phyloP scores from a whole-genome alignment of 306 rosid genomes.

The Lablab purpureus region DNA sequence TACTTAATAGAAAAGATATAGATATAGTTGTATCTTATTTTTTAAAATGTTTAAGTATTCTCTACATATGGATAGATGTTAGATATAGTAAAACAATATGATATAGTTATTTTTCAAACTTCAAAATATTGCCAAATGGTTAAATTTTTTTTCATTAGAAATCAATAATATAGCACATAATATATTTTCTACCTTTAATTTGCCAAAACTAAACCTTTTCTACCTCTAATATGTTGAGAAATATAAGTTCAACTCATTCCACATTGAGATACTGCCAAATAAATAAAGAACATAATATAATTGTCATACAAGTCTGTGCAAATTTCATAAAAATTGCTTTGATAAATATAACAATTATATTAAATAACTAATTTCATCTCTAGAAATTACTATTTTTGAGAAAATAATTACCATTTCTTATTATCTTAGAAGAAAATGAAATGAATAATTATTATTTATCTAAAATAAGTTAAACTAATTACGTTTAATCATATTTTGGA shows the following conservation, averaged over 20 bases:
- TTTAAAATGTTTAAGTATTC: not conserved
- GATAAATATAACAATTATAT: not conserved
- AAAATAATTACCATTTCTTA: not conserved
- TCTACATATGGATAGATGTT: not conserved
- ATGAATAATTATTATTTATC: not conserved
- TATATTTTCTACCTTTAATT: not conserved
- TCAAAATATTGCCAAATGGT: not conserved
- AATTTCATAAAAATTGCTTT: not conserved
- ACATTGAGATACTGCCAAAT: not conserved
- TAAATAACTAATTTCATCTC: not conserved
- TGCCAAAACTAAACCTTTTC: not conserved
- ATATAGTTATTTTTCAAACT: not conserved
- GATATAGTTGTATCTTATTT: not conserved
- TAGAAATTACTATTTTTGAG: not conserved
- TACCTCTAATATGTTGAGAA: not conserved
- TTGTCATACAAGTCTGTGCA: not conserved
- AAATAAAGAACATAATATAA: slow-evolving; percentile 1
- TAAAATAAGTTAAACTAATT: not conserved
- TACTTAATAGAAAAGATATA: not conserved
- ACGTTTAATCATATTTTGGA: not conserved
- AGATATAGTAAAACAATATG: not conserved
- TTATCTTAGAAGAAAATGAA: not conserved
- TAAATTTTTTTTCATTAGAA: not conserved
- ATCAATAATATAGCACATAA: not conserved
- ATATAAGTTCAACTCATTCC: not conserved